Base-by-base conservation (phyloP, 306 rosid species). In the Quercus dentata region DNA sequence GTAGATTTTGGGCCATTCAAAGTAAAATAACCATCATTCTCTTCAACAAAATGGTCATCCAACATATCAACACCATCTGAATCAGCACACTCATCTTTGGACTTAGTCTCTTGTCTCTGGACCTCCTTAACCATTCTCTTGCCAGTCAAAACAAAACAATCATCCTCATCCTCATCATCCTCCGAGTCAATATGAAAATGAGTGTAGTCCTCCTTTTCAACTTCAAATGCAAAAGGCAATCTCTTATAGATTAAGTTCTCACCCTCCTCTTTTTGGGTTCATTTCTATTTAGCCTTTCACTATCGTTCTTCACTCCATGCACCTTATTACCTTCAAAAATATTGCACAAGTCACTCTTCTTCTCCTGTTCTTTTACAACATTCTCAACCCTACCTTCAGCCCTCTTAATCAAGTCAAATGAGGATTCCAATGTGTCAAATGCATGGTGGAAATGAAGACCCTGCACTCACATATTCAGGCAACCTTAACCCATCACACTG, bases 401-500 rank as follows among this genome's bases (percentile, higher is more conserved):
- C 38, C 69, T 51, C 77, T 77, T 83, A 73, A 55, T 67, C 49
- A 52, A 82, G 46, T 38, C 46, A 38, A 38, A 38, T 38, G 46
- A 38, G 11, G 46, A 38, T 38, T 38, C 46, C 46, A 38, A 38
- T 38, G 46, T 38, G 46, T 38, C 46, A 38, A 38, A 38, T 38
- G 44, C 3, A 38, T n/a, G 11, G 46, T 38, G 46, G 46, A 38
- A 38, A 38, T 0, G 11, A 38, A 38, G 46, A 38, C 46, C 46
- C 3, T 38, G 46, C 11, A 7, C 46, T 38, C 46, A 38, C 11
- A 38, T 7, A 38, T 38, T 38, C 46, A 7, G 46, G 46, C 46
- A 38, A 8, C 46, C 79, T 85, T 78, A 94, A 76, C 30, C 98
- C 97, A 12, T 94, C 93, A 54, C 93, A 83, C 81, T 94, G 98